phyloP scores from a whole-genome alignment of 75 land plant species.

The Selaginella tamariscina region DNA sequence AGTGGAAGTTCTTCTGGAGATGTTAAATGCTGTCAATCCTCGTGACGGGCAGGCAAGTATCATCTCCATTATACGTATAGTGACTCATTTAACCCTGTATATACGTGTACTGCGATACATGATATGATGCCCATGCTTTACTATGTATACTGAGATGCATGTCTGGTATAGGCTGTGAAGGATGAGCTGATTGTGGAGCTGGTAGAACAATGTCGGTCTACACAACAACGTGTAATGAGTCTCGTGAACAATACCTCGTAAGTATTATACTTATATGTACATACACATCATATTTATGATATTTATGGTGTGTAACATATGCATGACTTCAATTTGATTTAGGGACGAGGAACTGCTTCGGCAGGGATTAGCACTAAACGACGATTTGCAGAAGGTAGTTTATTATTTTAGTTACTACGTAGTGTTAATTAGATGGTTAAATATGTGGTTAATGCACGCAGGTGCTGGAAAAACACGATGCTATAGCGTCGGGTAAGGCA shows the following conservation, averaged over 20 bases:
- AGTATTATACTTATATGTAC: slow-evolving; percentile 15
- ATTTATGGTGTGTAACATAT: neutral
- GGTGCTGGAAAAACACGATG: neutral
- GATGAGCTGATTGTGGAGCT: slow-evolving; percentile 94
- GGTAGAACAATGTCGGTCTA: slow-evolving; percentile 84
- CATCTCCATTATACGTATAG: neutral
- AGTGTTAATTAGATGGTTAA: no score
- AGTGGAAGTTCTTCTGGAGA: slow-evolving; percentile 81
- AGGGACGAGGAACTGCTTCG: slow-evolving; percentile 13
- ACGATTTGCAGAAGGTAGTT: neutral
- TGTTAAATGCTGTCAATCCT: slow-evolving; percentile 83
- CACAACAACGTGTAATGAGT: slow-evolving; percentile 82
- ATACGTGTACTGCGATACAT: neutral
- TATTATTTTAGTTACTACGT: neutral
- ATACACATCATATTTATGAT: neutral
- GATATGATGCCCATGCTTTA: neutral
- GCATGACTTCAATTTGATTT: no score
- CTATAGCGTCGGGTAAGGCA: neutral
- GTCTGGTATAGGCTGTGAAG: slow-evolving; percentile 57
- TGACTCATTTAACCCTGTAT: neutral
- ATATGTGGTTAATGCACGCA: no score
- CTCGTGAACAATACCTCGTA: slow-evolving; percentile 94
- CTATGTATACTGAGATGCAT: neutral
- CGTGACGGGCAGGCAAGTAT: slow-evolving; percentile 54
- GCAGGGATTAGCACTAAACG: slow-evolving; percentile 13